Base-by-base conservation (phyloP, 306 rosid genomes). In the Ceratonia siliqua region DNA sequence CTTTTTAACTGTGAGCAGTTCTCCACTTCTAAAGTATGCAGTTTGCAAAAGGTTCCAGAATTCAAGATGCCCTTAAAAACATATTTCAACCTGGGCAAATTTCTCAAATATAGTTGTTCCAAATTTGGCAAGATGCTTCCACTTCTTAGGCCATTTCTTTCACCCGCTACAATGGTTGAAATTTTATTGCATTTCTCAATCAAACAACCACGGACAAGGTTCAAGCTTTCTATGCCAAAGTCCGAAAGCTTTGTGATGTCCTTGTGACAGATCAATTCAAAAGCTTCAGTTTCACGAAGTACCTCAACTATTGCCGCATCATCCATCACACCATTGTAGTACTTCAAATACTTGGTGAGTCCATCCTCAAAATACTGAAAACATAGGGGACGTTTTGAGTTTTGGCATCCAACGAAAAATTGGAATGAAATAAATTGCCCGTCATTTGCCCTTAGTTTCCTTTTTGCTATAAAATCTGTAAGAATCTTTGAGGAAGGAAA, bases 241-340 rank as follows among this genome's bases (percentile, higher is more conserved):
- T 71, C 28, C 25, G 55, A 55, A 11, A 55, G 39, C 11, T n/a
- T 25, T 4, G 3, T 24, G 21, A 59, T 59, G 27, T 59, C 50
- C 17, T 54, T 53, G 38, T 71, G 66, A 27, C 25, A 15, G 6
- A 56, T 56, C 27, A 71, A 41, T 55, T 55, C 76, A 25, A 55
- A 39, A 14, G 55, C 27, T 4, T 71, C 42, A 8, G 42, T 55
- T 38, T 71, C 14, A 14, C 25, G 2, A 54, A 71, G 36, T 6
- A 38, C 36, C 54, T 13, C 66, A 6, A 18, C 21, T 3, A 56
- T 71, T 14, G 24, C 27, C 20, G 6, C 49, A 24, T 55, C 11
- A 2, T n/a, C 15, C 5, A 15, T 30, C 3, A n/a, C 42, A 14
- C 55, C 67, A 8, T 72, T 72, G 22, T 1, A 42, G 5, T 38